phyloP scores from a whole-genome alignment of 108 stramenopile species.

The Pelagomonas calceolata region DNA sequence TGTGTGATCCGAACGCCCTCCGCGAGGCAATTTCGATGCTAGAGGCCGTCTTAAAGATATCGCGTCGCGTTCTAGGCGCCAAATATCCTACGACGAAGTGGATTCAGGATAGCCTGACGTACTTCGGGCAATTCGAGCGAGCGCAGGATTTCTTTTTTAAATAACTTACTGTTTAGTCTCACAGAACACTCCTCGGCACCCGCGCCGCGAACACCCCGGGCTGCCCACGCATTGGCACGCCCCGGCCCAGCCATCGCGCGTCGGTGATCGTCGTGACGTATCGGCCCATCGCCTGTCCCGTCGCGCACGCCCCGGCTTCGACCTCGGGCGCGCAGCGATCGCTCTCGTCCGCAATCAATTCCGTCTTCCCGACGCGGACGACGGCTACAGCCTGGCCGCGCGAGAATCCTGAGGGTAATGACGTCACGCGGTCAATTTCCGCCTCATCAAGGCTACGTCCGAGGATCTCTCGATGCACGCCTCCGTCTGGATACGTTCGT shows the following conservation, averaged over 20 bases:
- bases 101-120: no score
- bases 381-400: background rate
- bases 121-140: no score
- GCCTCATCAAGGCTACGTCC: background rate
- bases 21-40: no score
- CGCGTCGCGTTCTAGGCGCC: no score
- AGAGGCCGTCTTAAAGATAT: no score
- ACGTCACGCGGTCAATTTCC: background rate
- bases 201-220: background rate
- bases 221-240: background rate
- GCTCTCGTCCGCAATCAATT: background rate
- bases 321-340: background rate
- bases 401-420: background rate
- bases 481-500: conserved; percentile 61
- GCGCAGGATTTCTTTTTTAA: no score
- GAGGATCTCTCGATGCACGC: conserved; percentile 56
- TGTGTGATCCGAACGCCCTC: no score
- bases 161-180: no score
- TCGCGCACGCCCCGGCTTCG: background rate
- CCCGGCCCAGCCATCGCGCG: background rate
- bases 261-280: background rate
- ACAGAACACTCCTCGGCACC: background rate
- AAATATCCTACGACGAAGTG: no score
- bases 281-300: background rate
- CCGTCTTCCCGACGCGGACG: background rate